Evolutionary conservation across 176 grass and related monocot species (phyloP).

Genomic region (Pharus latifolius): DNA sequence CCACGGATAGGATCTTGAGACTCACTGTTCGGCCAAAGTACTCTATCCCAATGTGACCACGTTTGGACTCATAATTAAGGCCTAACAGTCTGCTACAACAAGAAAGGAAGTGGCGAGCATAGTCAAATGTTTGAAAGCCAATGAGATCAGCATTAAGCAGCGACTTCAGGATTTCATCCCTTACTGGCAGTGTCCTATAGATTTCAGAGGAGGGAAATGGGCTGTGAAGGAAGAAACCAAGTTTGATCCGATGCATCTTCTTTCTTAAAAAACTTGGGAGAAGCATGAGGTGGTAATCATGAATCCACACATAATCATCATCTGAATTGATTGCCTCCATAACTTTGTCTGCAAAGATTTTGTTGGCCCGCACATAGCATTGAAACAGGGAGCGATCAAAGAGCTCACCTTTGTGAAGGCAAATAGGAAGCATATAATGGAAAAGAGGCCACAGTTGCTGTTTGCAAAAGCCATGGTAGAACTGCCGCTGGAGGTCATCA

Average conservation of each 20-base stretch:
- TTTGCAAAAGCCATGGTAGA: conserved; percentile 79
- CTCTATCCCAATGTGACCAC: conserved; percentile 66
- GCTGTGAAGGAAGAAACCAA: conserved; percentile 77
- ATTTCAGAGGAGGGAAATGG: conserved; percentile 76
- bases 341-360: conserved; percentile 69
- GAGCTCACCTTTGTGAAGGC: conserved; percentile 60
- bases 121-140: conserved; percentile 83
- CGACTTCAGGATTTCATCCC: conserved; percentile 63
- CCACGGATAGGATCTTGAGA: conserved; percentile 71
- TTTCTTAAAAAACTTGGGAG: conserved; percentile 73
- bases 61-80: conserved; percentile 63
- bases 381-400: conserved; percentile 74
- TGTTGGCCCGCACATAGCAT: conserved; percentile 64
- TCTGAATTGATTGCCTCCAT: conserved; percentile 74
- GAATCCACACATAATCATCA: conserved; percentile 79
- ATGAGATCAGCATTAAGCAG: conserved; percentile 72
- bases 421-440: conserved; percentile 86
- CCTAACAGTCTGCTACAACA: conserved; percentile 71
- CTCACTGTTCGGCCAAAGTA: conserved; percentile 70
- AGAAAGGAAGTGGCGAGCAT: conserved; percentile 75
- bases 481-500: conserved; percentile 48
- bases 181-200: conserved; percentile 73
- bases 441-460: conserved; percentile 82
- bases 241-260: conserved; percentile 45
- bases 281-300: conserved; percentile 94